These are phyloP conservation scores for Cyberlindnera americana DNA, from an alignment of 805 yeast genomes.

Conservation along the genomic window DNA sequence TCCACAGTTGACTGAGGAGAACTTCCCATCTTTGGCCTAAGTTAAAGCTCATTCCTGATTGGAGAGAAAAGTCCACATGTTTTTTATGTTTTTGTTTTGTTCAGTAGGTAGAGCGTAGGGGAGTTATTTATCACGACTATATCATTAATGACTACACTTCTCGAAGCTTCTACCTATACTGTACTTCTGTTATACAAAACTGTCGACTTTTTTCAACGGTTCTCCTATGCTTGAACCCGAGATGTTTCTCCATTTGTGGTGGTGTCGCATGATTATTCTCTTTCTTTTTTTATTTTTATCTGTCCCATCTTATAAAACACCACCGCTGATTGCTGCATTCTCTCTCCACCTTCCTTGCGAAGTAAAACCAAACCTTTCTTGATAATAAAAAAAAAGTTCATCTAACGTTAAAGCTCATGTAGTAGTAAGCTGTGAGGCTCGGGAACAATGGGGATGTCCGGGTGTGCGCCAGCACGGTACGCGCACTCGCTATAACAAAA, in stretches of 20 bases:
- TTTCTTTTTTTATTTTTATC: too few relatives aligned
- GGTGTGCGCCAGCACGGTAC: neutral
- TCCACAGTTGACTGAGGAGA: constrained; percentile 36
- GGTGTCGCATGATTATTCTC: neutral
- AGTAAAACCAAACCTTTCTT: neutral
- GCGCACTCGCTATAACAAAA: constrained; percentile 4
- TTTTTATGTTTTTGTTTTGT: too few relatives aligned
- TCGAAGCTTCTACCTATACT: too few relatives aligned
- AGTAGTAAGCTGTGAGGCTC: too few relatives aligned
- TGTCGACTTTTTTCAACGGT: too few relatives aligned
- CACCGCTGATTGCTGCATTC: neutral
- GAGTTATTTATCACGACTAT: too few relatives aligned
- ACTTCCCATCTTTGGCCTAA: constrained; percentile 70
- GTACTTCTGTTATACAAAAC: too few relatives aligned
- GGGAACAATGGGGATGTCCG: too few relatives aligned
- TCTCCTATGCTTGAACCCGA: too few relatives aligned
- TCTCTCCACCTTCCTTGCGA: neutral
- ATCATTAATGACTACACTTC: too few relatives aligned
- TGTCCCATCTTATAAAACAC: neutral
- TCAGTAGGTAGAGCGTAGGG: too few relatives aligned
- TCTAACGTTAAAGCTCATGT: neutral
- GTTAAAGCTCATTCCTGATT: neutral
- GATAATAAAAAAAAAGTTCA: neutral
- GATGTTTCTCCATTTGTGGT: neutral
- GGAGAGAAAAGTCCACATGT: neutral